Base-by-base conservation (phyloP, 2,329 filamentous ascomycete genomes). In the Colletotrichum sp. region DNA sequence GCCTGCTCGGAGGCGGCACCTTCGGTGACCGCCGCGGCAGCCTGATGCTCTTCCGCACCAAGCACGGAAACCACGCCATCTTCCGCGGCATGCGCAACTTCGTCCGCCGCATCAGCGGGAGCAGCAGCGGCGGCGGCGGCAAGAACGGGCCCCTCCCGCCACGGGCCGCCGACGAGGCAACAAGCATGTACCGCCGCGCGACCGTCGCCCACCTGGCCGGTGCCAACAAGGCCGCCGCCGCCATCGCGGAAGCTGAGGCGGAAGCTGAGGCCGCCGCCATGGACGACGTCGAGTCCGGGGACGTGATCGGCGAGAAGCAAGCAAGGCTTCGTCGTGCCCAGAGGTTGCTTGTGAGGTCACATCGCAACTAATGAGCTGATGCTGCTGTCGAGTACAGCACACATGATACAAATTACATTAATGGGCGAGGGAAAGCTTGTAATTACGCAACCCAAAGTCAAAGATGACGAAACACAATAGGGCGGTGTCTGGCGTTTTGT, bases 321-420 rank as follows among this genome's bases (percentile, higher is more conserved):
- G 85, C 85, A 55, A 82, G 87, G 67, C 76, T 89, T 32, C 80
- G 82, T 55, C 81, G 87, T 34, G 87, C 88, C 2, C 82, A 84
- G 34, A 82, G 80, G 70, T 78, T 89, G 67, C 80, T 88, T 52
- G 24, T 12, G 48, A 65, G 70, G 58, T 68, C 70, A 32, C 71
- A 76, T 12, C 43, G 55, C n/a, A 52, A 52, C 43, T 52, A 13
- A 52, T 52, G n/a, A 52, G 43, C 43, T 21, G 43, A 21, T 13
- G 16, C 12, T 13, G 34, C 8, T 32, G 24, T 52, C n/a, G 16
- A 21, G 21, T n/a, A 36, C 43, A 26, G 60, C n/a, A 57, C 65
- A 52, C 12, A 18, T 34, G 48, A 28, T 48, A 48, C 15, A n/a
- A 24, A 48, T 36, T 10, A 28, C 34, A 64, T 58, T 28, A 26